Percentiles rank a stretch among this genome's conserved stretches.
Conservation (phyloP, 352 stramenopile species). For the Globisporangium viniferum region DNA sequence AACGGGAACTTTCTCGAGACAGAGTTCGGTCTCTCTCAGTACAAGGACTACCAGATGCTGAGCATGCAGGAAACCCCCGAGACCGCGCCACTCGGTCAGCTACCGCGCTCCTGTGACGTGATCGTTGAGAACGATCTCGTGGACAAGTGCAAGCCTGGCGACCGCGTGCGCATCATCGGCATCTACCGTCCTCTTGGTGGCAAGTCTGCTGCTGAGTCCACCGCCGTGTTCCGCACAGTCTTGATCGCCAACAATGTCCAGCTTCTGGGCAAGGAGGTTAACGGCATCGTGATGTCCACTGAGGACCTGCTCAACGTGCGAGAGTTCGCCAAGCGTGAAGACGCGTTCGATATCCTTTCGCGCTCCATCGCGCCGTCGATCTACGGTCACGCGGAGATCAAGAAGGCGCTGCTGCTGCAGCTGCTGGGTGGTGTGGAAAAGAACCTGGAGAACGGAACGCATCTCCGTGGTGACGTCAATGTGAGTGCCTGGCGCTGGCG, state of each 20-base stretch:
- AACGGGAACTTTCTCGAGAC: conserved; percentile 97
- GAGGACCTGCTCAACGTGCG: conserved; percentile 93
- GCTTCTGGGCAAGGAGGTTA: conserved; percentile 92
- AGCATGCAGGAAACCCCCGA: conserved; percentile 90
- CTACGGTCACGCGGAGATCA: conserved; percentile 98
- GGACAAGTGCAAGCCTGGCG: conserved; percentile 98
- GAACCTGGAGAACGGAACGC: conserved; percentile 98
- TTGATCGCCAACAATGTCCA: conserved; percentile 97
- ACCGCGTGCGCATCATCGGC: conserved; percentile 94
- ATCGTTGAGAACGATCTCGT: conserved; percentile 99
- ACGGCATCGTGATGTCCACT: conserved; percentile 89
- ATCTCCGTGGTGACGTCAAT: conserved; percentile 99
- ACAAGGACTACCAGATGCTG: conserved; percentile 98
- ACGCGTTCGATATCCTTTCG: conserved; percentile 92
- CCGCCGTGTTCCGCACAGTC: conserved; percentile 95
- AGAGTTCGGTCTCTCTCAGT: conserved; percentile 97
- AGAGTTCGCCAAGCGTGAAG: conserved; percentile 87
- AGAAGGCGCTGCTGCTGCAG: conserved; percentile 89
- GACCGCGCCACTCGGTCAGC: conserved; percentile 94
- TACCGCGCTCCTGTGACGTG: conserved; percentile 97
- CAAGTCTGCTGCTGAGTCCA: conserved; percentile 71
- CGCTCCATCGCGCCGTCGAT: conserved; percentile 97
- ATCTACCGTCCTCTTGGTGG: conserved; percentile 92
- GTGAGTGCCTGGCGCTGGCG: conserved; percentile 28
- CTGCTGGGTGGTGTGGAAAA: conserved; percentile 92